Evolutionary conservation across 306 rosid genomes (phyloP).

Genomic region (Quercus alba): DNA sequence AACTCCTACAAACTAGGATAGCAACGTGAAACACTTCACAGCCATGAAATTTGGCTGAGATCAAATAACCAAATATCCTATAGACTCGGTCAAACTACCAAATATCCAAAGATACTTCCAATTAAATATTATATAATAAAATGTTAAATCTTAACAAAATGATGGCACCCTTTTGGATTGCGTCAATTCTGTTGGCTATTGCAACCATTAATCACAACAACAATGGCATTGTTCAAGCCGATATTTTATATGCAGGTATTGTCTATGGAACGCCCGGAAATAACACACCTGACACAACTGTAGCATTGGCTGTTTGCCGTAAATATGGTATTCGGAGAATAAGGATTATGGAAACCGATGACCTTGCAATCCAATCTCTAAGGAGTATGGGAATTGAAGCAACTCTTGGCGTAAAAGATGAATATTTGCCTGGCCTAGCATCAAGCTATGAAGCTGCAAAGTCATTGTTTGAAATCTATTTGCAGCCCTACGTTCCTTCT

Average conservation of each 20-base stretch:
- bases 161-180: too few species aligned
- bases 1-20: too few species aligned
- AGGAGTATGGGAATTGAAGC: neutral
- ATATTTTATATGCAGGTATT: neutral
- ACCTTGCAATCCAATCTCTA: neutral
- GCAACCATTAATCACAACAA: neutral
- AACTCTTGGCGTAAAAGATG: neutral
- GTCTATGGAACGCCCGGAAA: neutral
- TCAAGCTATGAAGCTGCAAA: neutral
- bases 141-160: too few species aligned
- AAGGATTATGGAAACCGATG: neutral
- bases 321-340: neutral
- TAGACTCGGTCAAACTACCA: too few species aligned
- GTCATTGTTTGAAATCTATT: neutral
- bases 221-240: neutral
- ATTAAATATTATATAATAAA: too few species aligned
- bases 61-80: too few species aligned
- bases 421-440: neutral
- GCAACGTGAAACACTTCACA: too few species aligned
- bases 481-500: neutral
- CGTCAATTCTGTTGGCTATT: too few species aligned
- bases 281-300: neutral
- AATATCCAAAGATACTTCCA: too few species aligned
- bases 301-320: neutral
- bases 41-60: too few species aligned